Conservation (phyloP, 2,329 filamentous ascomycete genomes). For the Pyrenochaeta sp. region DNA sequence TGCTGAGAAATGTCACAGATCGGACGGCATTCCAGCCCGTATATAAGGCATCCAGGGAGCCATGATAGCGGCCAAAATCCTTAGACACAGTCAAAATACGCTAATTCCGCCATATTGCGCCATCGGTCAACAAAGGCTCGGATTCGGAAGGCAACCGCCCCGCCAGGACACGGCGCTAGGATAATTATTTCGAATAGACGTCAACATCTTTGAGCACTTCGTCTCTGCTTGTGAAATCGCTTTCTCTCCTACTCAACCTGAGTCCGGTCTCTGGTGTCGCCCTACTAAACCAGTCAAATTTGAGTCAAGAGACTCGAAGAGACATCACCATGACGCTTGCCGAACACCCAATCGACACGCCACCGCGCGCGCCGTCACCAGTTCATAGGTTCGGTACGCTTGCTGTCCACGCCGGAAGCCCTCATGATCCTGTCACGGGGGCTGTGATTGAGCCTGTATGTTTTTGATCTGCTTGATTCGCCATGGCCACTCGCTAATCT, state of each 20-base stretch:
- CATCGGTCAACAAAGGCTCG: conserved; percentile 32
- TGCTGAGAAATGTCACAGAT: conserved; percentile 35
- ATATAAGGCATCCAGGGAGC: conserved; percentile 17
- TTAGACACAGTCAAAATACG: conserved; percentile 1
- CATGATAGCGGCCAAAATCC: conserved; percentile 4
- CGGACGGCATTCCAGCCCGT: conserved; percentile 8
- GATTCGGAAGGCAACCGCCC: conserved; percentile 14
- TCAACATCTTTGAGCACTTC: conserved; percentile 12
- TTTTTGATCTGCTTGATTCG: background rate
- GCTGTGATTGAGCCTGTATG: conserved; percentile 88
- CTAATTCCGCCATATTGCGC: conserved; percentile 29
- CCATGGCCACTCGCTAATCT: conserved; percentile 13
- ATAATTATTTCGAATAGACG: conserved; percentile 21
- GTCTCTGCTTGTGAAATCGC: background rate
- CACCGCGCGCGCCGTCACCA: conserved; percentile 75
- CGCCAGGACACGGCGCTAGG: conserved; percentile 22
- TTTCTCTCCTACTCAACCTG: background rate
- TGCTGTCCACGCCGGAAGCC: conserved; percentile 91
- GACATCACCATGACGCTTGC: conserved; percentile 46
- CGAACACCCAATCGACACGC: conserved; percentile 72
- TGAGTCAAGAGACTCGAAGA: background rate
- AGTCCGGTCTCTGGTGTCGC: background rate
- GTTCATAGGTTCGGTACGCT: conserved; percentile 87
- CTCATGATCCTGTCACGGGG: conserved; percentile 88
- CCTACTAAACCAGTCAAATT: background rate